Base-by-base conservation (phyloP, 352 stramenopile genomes). In the Globisporangium solare region DNA sequence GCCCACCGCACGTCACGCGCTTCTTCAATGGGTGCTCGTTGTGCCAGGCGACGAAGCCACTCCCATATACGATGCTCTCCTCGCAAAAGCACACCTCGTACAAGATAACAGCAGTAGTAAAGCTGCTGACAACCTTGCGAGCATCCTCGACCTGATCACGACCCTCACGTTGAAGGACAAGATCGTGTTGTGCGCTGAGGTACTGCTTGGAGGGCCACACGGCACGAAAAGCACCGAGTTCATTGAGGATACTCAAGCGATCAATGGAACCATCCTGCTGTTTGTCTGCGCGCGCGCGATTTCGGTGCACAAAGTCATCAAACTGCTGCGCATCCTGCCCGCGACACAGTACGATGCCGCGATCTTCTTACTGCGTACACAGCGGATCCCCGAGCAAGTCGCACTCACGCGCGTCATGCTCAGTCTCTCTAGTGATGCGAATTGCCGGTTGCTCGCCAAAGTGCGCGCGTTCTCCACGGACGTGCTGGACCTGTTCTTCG, bases 391-490 rank as follows among this genome's bases (percentile, higher is more conserved):
- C 0, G 76, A 89, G 58, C 79, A 89, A 70, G 68, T 74, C 12
- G 66, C 68, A 3, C 60, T 88, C 3, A 79, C 76, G 4, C 73
- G 72, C n/a, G 67, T 89, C 47, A 85, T 88, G 76, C 58, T 81
- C 6, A 79, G 69, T 48, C 73, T 89, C 7, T 64, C 76, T 0
- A 64, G 41, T 7, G 64, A 69, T 10, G 71, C 69, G 0, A 88
- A 84, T 50, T 70, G 63, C 43, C 75, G 76, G 0, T 39, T 88
- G 10, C 67, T 89, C 7, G 48, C 52, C 3, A 82, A 84, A 46
- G 50, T 89, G 11, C 62, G 63, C 5, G 43, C 47, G 22, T 64
- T 85, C 37, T 31, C 65, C 5, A 70, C 55, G 2, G 70, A 87
- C 50, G 55, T 60, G 2, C 61, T 86, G 20, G 79, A 89, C 32